phyloP scores from a whole-genome alignment of 345 rosid genomes.

The Alliaria petiolata region DNA sequence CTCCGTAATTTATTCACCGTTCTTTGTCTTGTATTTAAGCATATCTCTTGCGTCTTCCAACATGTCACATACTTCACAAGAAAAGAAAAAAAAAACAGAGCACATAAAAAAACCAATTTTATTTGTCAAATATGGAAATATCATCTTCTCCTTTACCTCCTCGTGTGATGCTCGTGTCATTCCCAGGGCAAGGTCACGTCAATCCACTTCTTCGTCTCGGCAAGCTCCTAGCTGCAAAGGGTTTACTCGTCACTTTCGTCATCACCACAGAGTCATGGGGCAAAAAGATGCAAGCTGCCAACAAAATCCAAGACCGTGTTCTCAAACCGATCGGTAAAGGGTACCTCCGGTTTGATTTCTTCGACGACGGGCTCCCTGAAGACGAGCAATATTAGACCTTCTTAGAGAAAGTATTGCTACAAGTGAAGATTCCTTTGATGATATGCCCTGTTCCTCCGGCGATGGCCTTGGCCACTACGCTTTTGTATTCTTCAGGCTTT shows the following conservation, averaged over 20 bases:
- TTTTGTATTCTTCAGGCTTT: constrained; percentile 52
- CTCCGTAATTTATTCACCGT: neutral
- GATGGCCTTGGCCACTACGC: constrained; percentile 62
- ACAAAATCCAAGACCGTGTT: constrained; percentile 40
- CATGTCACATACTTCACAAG: neutral
- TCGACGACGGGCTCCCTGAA: constrained; percentile 58
- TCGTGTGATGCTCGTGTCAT: constrained; percentile 72
- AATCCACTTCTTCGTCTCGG: constrained; percentile 82
- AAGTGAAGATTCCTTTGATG: constrained; percentile 61
- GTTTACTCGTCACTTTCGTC: constrained; percentile 68
- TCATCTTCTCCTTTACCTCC: constrained; percentile 34
- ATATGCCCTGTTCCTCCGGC: constrained; percentile 85
- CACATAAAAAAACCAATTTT: neutral
- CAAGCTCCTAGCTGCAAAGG: constrained; percentile 72
- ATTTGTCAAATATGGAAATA: constrained; percentile 31
- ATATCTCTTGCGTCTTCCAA: neutral
- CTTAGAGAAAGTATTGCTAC: constrained; percentile 63
- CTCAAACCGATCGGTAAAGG: constrained; percentile 60
- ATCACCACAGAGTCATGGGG: constrained; percentile 48
- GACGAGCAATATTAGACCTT: constrained; percentile 33
- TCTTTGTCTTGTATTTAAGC: constrained; percentile 3
- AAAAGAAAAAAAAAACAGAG: too few relatives aligned
- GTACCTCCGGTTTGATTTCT: constrained; percentile 64
- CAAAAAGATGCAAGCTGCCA: constrained; percentile 46
- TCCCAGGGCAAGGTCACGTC: constrained; percentile 83